A percentile compares a stretch with the other conserved stretches of the same genome.
Conservation (phyloP, 768 basidiomycete species). For the Naganishia randhawae region DNA sequence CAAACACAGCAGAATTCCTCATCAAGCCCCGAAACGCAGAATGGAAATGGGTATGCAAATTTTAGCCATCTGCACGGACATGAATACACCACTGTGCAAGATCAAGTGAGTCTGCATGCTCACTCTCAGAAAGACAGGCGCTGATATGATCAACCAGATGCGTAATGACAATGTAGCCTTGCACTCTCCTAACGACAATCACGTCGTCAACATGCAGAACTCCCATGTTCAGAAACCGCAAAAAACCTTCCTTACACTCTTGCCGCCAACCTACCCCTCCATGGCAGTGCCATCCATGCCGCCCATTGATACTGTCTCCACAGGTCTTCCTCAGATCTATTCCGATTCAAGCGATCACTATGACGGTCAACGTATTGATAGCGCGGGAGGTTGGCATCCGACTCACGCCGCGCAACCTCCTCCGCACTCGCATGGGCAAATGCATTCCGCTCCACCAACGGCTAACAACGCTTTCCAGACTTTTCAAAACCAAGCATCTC, state of each 20-base stretch:
- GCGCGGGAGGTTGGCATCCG: not conserved
- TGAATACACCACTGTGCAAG: not conserved
- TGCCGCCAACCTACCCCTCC: not conserved
- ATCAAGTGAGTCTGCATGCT: not conserved
- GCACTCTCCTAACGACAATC: not conserved
- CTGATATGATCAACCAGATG: not conserved
- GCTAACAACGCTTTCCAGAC: not conserved
- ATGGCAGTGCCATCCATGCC: not conserved
- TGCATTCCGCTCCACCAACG: slow-evolving; percentile 9
- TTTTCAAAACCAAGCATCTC: not conserved
- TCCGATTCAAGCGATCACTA: not conserved
- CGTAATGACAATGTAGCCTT: no score
- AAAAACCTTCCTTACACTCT: slow-evolving; percentile 4
- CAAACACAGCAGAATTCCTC: not conserved
- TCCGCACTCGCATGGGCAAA: not conserved
- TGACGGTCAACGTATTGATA: not conserved
- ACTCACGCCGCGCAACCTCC: not conserved
- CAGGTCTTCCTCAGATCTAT: not conserved
- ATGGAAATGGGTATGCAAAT: not conserved
- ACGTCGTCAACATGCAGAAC: not conserved
- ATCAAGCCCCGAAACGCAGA: not conserved
- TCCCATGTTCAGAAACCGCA: not conserved
- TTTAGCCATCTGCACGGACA: not conserved
- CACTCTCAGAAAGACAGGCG: not conserved
- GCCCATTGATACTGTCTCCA: not conserved